Base-by-base conservation (phyloP, 2,329 filamentous ascomycete species). In the Xylariaceae sp. region DNA sequence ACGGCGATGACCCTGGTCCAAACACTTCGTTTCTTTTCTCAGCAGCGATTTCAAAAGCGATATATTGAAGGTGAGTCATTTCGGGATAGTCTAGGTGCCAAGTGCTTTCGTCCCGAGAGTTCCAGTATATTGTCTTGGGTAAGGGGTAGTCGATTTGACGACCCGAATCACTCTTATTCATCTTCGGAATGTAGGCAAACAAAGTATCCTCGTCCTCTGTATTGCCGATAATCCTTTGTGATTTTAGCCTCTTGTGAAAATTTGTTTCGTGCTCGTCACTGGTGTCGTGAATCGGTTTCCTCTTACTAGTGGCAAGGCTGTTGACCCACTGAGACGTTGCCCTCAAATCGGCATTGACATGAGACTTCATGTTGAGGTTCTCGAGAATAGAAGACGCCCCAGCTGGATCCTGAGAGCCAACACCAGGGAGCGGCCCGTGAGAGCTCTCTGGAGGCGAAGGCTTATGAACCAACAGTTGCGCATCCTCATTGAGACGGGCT, bases 81-180 rank as follows among this genome's bases (percentile, higher is more conserved):
- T 84, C 81, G 0, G 85, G 85, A 65, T 88, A 88, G 54, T 81
- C 70, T 3, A 85, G 74, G 63, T 88, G 85, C 78, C 83, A 85
- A 0, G 82, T 85, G 17, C 69, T 74, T 57, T 74, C 75, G 64
- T 86, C 79, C 50, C 76, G 75, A 2, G 74, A 73, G 51, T 80
- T 78, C 85, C 85, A 88, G 66, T 82, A 88, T 0, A 76, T 76
- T 5, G 75, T 77, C 63, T 86, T 85, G 64, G 78, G 75, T 10
- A 85, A 78, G 3, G 81, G 80, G 17, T 76, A 74, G 65, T 87
- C 82, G 47, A 86, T 82, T 64, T 82, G 81, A 23, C 84, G 78
- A n/a, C 77, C 77, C 0, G 81, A 83, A 35, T 77, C 74, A 17
- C 76, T 75, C 56, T 77, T 78, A 53, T 71, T 71, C 53, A 84